Conservation (phyloP, 768 basidiomycete genomes). For the Pholiota conissans region DNA sequence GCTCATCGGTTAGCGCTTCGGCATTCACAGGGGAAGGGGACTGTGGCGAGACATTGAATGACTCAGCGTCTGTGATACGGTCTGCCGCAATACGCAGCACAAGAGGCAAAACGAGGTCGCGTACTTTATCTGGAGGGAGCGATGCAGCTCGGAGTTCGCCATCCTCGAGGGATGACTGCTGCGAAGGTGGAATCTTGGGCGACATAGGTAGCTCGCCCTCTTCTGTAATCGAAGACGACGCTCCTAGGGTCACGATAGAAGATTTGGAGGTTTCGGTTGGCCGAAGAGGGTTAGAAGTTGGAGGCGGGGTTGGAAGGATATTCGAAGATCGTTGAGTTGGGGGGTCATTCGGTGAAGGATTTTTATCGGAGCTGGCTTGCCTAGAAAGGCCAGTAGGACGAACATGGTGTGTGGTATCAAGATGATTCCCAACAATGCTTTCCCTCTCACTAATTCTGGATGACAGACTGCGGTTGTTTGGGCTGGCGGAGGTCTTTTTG, state of each 20-base stretch:
- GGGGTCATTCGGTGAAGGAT: neutral
- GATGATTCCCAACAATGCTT: neutral
- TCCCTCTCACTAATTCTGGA: neutral
- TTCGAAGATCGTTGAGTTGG: neutral
- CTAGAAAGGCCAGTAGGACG: neutral
- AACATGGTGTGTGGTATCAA: neutral
- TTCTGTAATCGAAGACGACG: neutral
- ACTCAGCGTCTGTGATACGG: conserved; percentile 6
- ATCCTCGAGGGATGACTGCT: conserved; percentile 3
- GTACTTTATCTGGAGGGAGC: conserved; percentile 11
- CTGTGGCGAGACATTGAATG: neutral
- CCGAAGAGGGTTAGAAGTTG: neutral
- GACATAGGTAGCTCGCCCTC: neutral
- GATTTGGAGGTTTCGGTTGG: neutral
- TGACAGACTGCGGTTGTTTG: neutral
- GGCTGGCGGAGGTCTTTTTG: neutral
- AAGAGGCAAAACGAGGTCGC: conserved; percentile 17
- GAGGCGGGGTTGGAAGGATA: neutral
- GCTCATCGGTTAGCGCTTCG: conserved; percentile 25
- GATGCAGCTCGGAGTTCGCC: conserved; percentile 4
- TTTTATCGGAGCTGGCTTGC: neutral
- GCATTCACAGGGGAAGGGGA: conserved; percentile 1
- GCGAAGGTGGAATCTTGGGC: too few species aligned
- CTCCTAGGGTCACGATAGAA: neutral
- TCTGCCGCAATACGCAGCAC: conserved; percentile 16